Percentiles rank a stretch among this genome's conserved stretches.
These are phyloP conservation scores for Podila epicladia DNA, from an alignment of 192 early-diverging fungal species.

Conservation along the genomic window DNA sequence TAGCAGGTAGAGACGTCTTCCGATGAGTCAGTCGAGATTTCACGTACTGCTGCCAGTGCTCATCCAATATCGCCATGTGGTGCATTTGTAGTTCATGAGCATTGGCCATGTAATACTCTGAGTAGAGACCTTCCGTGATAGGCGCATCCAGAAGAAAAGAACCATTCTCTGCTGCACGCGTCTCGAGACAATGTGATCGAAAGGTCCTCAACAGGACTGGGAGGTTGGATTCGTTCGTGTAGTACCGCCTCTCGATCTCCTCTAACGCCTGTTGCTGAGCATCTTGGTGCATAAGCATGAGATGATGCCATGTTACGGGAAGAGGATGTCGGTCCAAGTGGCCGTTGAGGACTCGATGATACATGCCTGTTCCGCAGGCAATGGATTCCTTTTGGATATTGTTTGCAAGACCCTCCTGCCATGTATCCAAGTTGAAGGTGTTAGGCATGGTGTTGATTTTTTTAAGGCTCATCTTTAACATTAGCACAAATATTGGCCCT, in stretches of 20 bases:
- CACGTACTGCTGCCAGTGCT: conserved; percentile 23
- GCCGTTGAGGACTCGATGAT: conserved; percentile 26
- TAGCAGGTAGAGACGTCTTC: neutral
- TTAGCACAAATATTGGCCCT: neutral
- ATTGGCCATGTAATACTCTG: conserved; percentile 38
- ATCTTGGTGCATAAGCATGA: conserved; percentile 24
- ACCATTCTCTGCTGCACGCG: neutral
- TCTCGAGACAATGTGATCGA: conserved; percentile 13
- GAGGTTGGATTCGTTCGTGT: neutral
- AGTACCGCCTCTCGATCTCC: conserved; percentile 22
- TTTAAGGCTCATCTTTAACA: neutral
- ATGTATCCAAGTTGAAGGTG: neutral
- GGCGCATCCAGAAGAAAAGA: neutral
- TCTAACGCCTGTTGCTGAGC: conserved; percentile 23
- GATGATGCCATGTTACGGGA: conserved; percentile 29
- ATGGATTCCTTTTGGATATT: neutral
- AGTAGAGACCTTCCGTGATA: conserved; percentile 21
- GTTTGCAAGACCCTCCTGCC: neutral
- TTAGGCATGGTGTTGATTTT: neutral
- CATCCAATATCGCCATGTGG: conserved; percentile 24
- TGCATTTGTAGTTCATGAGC: conserved; percentile 25
- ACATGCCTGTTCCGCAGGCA: neutral
- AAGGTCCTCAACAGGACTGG: conserved; percentile 5
- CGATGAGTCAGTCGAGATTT: conserved; percentile 1
- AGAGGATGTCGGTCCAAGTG: conserved; percentile 26